Base-by-base conservation (phyloP, 1,284 basidiomycete genomes). In the Trametes polyzona region DNA sequence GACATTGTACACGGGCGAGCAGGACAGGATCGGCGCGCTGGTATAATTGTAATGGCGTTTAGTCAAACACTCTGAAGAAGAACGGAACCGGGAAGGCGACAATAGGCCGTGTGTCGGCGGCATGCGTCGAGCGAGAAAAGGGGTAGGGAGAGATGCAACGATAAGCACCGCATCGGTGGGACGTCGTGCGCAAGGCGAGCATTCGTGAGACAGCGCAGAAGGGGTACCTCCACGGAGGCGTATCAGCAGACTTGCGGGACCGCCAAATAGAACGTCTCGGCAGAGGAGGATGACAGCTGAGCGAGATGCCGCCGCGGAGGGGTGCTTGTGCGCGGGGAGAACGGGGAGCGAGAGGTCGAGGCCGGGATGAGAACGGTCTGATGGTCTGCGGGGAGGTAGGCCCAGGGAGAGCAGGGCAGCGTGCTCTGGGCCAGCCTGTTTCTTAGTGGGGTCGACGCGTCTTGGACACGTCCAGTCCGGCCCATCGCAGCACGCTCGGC, bases 311-410 rank as follows among this genome's bases (percentile, higher is more conserved):
- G n/a, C n/a, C n/a, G n/a, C n/a, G n/a, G n/a, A 12, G 39, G 39
- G 12, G 24, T 23, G 33, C 23, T 29, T 23, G n/a, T n/a, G n/a
- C n/a, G n/a, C n/a, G n/a, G n/a, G n/a, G n/a, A n/a, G n/a, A n/a
- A n/a, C n/a, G n/a, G n/a, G n/a, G n/a, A n/a, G n/a, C 8, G 26
- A 16, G 12, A 39, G 27, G 47, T 30, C 47, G 3, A 12, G 47
- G 37, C 47, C 37, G 24, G 27, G 19, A 27, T 32, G 37, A 40
- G 26, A 21, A 26, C 24, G 11, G 27, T 24, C 8, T 50, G 47
- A 50, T 50, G 47, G 47, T 30, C 47, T 16, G 41, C 41, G 47
- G 47, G 26, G 47, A 37, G 41, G 47, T 50, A 50, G 47, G 41
- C 21, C 47, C 47, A 36, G 47, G 10, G 16, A 24, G 36, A 29